Evolutionary conservation across 148 eudicot genomes (phyloP).

Genomic region (Simmondsia chinensis): DNA sequence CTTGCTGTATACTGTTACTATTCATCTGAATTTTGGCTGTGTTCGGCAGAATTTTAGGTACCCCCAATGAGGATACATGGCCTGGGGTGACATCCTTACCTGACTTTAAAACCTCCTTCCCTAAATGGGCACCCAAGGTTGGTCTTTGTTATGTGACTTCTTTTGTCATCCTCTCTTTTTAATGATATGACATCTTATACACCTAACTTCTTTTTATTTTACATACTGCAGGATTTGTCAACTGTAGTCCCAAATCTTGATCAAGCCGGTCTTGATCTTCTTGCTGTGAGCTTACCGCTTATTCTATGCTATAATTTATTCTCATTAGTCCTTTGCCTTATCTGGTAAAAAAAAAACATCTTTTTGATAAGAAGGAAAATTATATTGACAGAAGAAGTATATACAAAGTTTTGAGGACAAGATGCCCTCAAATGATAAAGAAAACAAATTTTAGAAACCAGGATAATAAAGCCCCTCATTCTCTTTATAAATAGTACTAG

Average conservation of each 20-base stretch:
- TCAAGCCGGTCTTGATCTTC: conserved; percentile 79
- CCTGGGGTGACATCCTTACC: conserved; percentile 95
- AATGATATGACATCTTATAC: not conserved
- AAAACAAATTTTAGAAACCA: too few relatives aligned
- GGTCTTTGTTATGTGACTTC: not conserved
- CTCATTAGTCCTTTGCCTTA: too few relatives aligned
- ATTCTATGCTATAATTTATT: not conserved
- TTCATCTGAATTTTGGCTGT: not conserved
- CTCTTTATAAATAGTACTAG: too few relatives aligned
- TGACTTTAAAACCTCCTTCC: conserved; percentile 77
- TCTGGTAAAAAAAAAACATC: too few relatives aligned
- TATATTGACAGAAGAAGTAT: too few relatives aligned
- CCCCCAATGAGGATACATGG: conserved; percentile 93
- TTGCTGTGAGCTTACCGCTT: conserved; percentile 40
- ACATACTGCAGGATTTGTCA: conserved; percentile 54
- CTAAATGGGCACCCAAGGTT: conserved; percentile 88
- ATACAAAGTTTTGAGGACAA: too few relatives aligned
- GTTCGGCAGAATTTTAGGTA: conserved; percentile 77
- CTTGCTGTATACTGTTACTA: too few relatives aligned
- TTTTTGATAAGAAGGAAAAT: too few relatives aligned
- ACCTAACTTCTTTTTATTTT: conserved; percentile 4
- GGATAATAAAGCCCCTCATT: too few relatives aligned
- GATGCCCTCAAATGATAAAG: too few relatives aligned
- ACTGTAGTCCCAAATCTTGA: conserved; percentile 69
- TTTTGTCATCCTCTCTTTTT: not conserved